Percentiles rank a stretch among this genome's conserved stretches.
phyloP scores from a whole-genome alignment of 208 protist genomes.

The Acanthamoeba lenticulata region DNA sequence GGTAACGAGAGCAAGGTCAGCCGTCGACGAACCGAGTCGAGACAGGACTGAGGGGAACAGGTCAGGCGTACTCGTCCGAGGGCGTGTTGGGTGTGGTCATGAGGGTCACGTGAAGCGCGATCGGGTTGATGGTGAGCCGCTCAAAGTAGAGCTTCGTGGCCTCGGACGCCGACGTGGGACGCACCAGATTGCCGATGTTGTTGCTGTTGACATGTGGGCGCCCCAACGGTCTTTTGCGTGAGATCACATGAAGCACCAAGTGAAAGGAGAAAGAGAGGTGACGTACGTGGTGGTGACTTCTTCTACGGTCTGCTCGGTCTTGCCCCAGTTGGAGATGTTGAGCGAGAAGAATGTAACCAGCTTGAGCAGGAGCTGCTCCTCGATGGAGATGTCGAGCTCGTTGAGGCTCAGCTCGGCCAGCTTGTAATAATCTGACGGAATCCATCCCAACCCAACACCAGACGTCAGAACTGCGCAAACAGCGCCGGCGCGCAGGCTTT shows the following conservation, averaged over 20 bases:
- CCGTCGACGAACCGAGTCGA: neutral
- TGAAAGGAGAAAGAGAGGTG: neutral
- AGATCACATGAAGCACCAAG: neutral
- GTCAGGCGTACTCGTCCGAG: neutral
- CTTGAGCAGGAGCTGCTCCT: slow-evolving; percentile 63
- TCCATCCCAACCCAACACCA: neutral
- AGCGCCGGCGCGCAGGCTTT: neutral
- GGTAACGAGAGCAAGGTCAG: no score
- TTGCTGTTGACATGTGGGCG: neutral
- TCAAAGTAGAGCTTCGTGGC: slow-evolving; percentile 76
- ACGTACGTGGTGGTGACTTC: slow-evolving; percentile 39
- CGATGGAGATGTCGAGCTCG: slow-evolving; percentile 60
- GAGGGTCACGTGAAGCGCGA: slow-evolving; percentile 74
- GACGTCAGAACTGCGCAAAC: neutral
- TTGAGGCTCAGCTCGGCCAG: slow-evolving; percentile 11
- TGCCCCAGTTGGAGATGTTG: slow-evolving; percentile 55
- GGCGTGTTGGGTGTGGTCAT: neutral
- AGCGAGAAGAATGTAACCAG: slow-evolving; percentile 62
- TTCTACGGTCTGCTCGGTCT: slow-evolving; percentile 38
- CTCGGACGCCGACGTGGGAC: neutral
- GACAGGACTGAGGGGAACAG: neutral
- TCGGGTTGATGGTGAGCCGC: slow-evolving; percentile 66
- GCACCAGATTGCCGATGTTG: neutral
- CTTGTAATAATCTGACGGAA: slow-evolving; percentile 18
- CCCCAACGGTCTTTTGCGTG: neutral